A percentile compares a stretch with the other conserved stretches of the same genome.
phyloP scores from a whole-genome alignment of 306 rosid genomes.

The Fragaria iinumae region DNA sequence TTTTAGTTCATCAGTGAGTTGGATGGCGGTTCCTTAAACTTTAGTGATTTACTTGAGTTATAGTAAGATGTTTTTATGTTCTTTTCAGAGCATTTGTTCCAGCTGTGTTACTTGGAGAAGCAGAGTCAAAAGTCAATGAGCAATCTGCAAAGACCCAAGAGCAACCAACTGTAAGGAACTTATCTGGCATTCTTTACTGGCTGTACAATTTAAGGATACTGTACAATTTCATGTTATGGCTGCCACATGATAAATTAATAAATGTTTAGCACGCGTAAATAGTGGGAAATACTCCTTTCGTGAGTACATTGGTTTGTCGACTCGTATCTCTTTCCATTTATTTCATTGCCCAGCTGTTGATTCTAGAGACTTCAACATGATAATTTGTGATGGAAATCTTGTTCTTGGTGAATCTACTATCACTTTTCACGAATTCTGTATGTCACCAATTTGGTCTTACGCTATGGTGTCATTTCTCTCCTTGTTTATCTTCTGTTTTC shows the following conservation, averaged over 20 bases:
- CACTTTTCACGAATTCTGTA: background rate
- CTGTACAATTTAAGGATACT: background rate
- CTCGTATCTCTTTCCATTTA: background rate
- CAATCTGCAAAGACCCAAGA: constrained; percentile 75
- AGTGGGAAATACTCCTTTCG: background rate
- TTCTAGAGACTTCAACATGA: background rate
- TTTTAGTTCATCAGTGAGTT: constrained; percentile 1
- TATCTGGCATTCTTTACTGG: constrained; percentile 12
- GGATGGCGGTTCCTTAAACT: background rate
- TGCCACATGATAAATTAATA: background rate
- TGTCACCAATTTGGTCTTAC: background rate
- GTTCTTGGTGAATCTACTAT: background rate
- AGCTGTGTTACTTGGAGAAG: constrained; percentile 94
- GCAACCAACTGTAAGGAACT: constrained; percentile 71
- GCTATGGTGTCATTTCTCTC: background rate
- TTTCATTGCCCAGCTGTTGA: background rate
- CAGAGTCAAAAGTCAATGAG: constrained; percentile 73
- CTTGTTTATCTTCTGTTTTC: background rate
- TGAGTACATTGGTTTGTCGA: background rate
- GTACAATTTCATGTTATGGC: background rate
- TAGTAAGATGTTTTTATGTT: constrained; percentile 18
- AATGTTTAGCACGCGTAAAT: background rate
- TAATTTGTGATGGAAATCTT: background rate
- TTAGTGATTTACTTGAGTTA: constrained; percentile 13
- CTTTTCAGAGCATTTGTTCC: constrained; percentile 93